Percentiles rank a stretch among this genome's conserved stretches.
Evolutionary conservation across 768 basidiomycete genomes (phyloP).

Genomic region (Mycena leptocephala): DNA sequence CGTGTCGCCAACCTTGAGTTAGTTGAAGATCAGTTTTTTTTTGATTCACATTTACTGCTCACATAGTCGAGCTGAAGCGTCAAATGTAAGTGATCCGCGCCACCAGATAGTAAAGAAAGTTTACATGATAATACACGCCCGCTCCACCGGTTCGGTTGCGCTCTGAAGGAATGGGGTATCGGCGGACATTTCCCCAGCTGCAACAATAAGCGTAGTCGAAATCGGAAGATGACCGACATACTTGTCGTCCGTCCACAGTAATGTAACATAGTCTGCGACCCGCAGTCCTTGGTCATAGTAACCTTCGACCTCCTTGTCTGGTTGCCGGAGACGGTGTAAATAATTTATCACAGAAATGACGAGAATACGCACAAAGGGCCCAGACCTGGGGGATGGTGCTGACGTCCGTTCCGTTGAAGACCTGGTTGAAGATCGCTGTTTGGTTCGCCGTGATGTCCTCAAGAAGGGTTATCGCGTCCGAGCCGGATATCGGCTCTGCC

Average conservation of each 20-base stretch:
- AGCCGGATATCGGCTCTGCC: conserved; percentile 67
- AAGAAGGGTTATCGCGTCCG: conserved; percentile 63
- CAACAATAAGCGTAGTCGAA: not conserved
- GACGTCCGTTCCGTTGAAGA: conserved; percentile 64
- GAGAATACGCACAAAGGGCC: conserved; percentile 65
- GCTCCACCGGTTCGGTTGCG: conserved; percentile 77
- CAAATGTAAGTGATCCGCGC: not conserved
- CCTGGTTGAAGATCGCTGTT: conserved; percentile 69
- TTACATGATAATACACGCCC: conserved; percentile 80
- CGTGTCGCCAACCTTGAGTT: conserved; percentile 70
- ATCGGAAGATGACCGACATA: conserved; percentile 40
- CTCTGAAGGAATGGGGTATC: conserved; percentile 69
- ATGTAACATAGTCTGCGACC: conserved; percentile 76
- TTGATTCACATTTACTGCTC: conserved; percentile 17
- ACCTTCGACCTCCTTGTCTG: conserved; percentile 75
- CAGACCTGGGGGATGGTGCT: conserved; percentile 76
- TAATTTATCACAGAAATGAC: not conserved
- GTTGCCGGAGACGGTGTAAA: not conserved
- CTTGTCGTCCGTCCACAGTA: conserved; percentile 86
- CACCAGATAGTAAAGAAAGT: conserved; percentile 27
- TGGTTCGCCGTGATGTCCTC: conserved; percentile 75
- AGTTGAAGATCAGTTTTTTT: not conserved
- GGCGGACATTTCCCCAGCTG: conserved; percentile 81
- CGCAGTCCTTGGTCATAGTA: conserved; percentile 77
- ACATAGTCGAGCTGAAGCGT: conserved; percentile 64